Conservation (phyloP, 495 filamentous ascomycete species). For the Penicillium tannophilum region DNA sequence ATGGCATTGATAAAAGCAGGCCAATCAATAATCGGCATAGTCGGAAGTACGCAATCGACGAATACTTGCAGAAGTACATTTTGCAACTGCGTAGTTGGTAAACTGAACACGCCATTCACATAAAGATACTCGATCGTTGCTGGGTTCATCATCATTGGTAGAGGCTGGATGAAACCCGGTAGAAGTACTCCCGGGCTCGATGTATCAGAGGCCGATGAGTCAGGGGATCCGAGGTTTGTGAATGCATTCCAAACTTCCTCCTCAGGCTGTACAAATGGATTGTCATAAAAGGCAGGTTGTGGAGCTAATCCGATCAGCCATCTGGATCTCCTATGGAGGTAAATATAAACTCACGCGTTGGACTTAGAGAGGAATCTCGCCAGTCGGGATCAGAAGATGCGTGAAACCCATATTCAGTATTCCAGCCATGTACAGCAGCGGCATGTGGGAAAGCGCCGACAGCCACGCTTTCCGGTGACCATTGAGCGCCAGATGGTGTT, state of each 20-base stretch:
- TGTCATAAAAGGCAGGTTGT: background rate
- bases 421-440: background rate
- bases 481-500: background rate
- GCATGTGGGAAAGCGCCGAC: background rate
- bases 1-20: conserved; percentile 15
- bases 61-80: conserved; percentile 23
- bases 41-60: conserved; percentile 21
- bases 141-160: conserved; percentile 16
- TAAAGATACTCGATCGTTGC: conserved; percentile 18
- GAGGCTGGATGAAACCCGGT: conserved; percentile 22
- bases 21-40: conserved; percentile 26
- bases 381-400: background rate
- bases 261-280: conserved; percentile 6
- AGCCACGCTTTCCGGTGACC: conserved; percentile 1
- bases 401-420: background rate
- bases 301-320: conserved; percentile 1
- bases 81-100: conserved; percentile 17
- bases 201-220: background rate
- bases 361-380: background rate
- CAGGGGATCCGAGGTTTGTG: conserved; percentile 15
- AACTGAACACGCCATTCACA: conserved; percentile 17
- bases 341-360: background rate
- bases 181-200: conserved; percentile 8
- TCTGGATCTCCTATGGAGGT: background rate
- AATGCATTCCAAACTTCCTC: conserved; percentile 22